phyloP scores from a whole-genome alignment of 202 grass and related monocot genomes.

The Hordeum pubiflorum region DNA sequence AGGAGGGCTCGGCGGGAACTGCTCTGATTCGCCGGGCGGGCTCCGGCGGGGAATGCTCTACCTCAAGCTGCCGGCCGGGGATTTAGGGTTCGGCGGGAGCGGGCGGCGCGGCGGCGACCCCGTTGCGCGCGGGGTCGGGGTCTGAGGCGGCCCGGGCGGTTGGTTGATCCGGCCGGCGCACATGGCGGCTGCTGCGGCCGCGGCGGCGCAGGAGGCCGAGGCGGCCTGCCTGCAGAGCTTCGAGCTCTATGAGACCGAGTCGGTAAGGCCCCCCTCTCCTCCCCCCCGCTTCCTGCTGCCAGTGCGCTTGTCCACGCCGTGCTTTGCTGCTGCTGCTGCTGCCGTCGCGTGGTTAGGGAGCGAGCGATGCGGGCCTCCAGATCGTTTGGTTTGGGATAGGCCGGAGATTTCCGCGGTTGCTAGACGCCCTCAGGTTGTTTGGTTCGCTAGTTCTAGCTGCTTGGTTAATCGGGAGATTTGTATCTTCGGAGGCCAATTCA shows the following conservation, averaged over 20 bases:
- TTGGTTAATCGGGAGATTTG: background rate
- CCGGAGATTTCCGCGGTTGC: background rate
- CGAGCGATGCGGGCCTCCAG: background rate
- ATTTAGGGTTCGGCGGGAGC: constrained; percentile 41
- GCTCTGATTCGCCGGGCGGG: background rate
- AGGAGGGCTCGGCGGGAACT: background rate
- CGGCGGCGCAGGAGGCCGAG: constrained; percentile 29
- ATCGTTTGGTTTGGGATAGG: background rate
- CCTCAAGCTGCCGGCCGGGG: constrained; percentile 54
- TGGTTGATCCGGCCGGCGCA: constrained; percentile 18
- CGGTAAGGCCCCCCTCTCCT: constrained; percentile 24
- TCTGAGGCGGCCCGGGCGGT: constrained; percentile 21
- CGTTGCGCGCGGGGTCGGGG: constrained; percentile 1
- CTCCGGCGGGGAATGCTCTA: constrained; percentile 51
- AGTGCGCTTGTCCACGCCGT: constrained; percentile 10
- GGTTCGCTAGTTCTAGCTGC: background rate
- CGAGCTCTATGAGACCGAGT: constrained; percentile 63
- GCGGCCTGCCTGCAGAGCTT: constrained; percentile 52
- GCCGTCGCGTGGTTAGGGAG: background rate
- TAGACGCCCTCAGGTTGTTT: background rate
- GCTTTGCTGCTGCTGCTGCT: background rate
- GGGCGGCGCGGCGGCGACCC: constrained; percentile 21
- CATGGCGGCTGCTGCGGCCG: constrained; percentile 22
- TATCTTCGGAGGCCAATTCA: background rate
- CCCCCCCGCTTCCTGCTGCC: background rate